Conservation (phyloP, 2,329 filamentous ascomycete species). For the Didymella glomerata region DNA sequence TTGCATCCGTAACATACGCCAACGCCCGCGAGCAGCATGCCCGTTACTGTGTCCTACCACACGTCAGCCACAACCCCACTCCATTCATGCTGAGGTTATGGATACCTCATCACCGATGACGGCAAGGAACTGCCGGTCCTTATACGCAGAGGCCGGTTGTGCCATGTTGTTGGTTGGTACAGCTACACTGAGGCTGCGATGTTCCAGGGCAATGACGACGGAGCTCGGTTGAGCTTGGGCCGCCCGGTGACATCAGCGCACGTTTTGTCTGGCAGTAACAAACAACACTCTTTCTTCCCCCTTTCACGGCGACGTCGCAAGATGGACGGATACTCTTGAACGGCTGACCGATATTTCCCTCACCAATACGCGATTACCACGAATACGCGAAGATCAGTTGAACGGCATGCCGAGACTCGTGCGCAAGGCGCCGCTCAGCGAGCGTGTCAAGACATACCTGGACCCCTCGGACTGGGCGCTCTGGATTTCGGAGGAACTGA, state of each 20-base stretch:
- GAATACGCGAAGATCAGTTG: background rate
- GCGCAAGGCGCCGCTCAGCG: conserved; percentile 77
- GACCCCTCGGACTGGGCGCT: conserved; percentile 90
- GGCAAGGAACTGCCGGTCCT: conserved; percentile 92
- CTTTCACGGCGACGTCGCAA: conserved; percentile 1
- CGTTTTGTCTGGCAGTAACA: conserved; percentile 7
- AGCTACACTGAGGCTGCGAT: conserved; percentile 31
- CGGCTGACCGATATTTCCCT: background rate
- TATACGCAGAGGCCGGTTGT: conserved; percentile 66
- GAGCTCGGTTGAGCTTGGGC: conserved; percentile 13
- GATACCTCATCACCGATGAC: conserved; percentile 92
- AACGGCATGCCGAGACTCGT: conserved; percentile 77
- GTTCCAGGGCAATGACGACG: conserved; percentile 22
- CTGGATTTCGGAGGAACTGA: conserved; percentile 91
- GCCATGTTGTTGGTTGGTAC: conserved; percentile 60
- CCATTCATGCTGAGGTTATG: conserved; percentile 47
- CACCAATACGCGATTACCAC: background rate
- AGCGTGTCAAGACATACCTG: conserved; percentile 81
- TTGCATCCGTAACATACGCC: conserved; percentile 69
- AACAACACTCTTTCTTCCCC: background rate
- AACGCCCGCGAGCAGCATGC: conserved; percentile 91
- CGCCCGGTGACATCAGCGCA: conserved; percentile 5
- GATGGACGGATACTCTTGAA: conserved; percentile 6
- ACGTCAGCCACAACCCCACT: conserved; percentile 24
- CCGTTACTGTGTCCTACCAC: conserved; percentile 88